Evolutionary conservation across 2,329 filamentous ascomycete species (phyloP).

Genomic region (Xylariaceae sp.): DNA sequence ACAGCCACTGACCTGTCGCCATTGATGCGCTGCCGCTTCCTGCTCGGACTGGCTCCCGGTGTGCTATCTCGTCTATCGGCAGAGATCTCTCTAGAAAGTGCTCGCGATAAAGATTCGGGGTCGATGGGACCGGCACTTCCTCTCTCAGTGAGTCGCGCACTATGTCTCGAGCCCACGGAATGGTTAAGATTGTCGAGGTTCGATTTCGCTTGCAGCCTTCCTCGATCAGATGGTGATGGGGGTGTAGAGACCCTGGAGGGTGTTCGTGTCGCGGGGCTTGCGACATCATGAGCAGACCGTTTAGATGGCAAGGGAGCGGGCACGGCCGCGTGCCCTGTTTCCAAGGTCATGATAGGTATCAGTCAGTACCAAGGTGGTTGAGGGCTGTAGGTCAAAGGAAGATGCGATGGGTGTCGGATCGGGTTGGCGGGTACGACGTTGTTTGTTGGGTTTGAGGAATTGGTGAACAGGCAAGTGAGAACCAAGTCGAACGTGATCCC

Average conservation of each 20-base stretch:
- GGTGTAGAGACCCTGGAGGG: constrained; percentile 39
- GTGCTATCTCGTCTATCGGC: constrained; percentile 48
- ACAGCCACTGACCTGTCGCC: constrained; percentile 52
- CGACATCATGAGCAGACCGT: constrained; percentile 29
- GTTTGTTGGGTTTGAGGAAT: background rate
- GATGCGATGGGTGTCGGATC: no score
- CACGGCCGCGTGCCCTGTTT: constrained; percentile 22
- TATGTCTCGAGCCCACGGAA: constrained; percentile 29
- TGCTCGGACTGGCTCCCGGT: constrained; percentile 49
- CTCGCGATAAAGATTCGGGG: constrained; percentile 45
- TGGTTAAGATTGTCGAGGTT: constrained; percentile 32
- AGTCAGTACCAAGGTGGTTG: no score
- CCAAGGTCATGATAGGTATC: constrained; percentile 28
- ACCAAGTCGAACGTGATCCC: background rate
- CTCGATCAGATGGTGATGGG: constrained; percentile 40
- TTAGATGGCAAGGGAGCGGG: constrained; percentile 24
- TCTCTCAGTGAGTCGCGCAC: constrained; percentile 31
- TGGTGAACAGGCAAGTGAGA: background rate
- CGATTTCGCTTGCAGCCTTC: constrained; percentile 37
- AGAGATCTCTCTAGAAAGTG: constrained; percentile 48
- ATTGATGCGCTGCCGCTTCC: constrained; percentile 57
- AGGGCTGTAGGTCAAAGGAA: no score
- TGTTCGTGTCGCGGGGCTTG: constrained; percentile 29
- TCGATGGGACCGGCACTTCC: constrained; percentile 39
- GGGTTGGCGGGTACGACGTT: background rate